Evolutionary conservation across 2,329 filamentous ascomycete genomes (phyloP).

Genomic region (Ophiosphaerella korrae): DNA sequence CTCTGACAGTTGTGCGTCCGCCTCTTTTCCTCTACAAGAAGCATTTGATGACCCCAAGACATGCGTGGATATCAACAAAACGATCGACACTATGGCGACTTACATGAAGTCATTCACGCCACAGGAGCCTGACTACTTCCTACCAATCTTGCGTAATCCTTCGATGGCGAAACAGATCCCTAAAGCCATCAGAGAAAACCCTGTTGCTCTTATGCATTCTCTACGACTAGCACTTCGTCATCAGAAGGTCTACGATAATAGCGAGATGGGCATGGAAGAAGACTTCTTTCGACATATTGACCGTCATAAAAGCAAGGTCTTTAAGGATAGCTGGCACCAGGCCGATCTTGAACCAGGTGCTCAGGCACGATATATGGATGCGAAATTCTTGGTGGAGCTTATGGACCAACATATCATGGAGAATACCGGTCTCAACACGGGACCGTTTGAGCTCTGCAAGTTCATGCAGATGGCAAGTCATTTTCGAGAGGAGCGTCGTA

Average conservation of each 20-base stretch:
- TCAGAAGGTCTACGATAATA: slow-evolving; percentile 16
- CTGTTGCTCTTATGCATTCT: slow-evolving; percentile 18
- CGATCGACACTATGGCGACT: slow-evolving; percentile 10
- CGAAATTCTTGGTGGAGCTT: slow-evolving; percentile 44
- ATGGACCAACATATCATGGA: slow-evolving; percentile 28
- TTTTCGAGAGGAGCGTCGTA: slow-evolving; percentile 25
- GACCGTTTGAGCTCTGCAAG: slow-evolving; percentile 29
- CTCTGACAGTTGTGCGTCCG: not conserved
- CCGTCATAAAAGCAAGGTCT: slow-evolving; percentile 45
- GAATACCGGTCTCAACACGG: slow-evolving; percentile 10
- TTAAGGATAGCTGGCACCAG: slow-evolving; percentile 54
- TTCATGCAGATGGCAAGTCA: slow-evolving; percentile 22
- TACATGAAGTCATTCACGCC: slow-evolving; percentile 7
- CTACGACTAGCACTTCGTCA: slow-evolving; percentile 17
- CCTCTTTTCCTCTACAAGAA: not conserved
- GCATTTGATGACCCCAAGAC: slow-evolving; percentile 4
- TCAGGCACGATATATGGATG: slow-evolving; percentile 46
- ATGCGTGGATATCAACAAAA: slow-evolving; percentile 10
- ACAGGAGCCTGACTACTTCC: slow-evolving; percentile 17
- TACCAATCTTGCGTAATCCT: slow-evolving; percentile 17
- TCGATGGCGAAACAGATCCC: slow-evolving; percentile 11
- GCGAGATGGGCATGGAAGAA: slow-evolving; percentile 14
- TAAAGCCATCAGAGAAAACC: slow-evolving; percentile 10
- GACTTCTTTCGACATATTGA: slow-evolving; percentile 40
- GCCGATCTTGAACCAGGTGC: slow-evolving; percentile 52